Percentiles rank a stretch among this genome's conserved stretches.
Evolutionary conservation across 306 rosid genomes (phyloP).

Genomic region (Lupinus albus): DNA sequence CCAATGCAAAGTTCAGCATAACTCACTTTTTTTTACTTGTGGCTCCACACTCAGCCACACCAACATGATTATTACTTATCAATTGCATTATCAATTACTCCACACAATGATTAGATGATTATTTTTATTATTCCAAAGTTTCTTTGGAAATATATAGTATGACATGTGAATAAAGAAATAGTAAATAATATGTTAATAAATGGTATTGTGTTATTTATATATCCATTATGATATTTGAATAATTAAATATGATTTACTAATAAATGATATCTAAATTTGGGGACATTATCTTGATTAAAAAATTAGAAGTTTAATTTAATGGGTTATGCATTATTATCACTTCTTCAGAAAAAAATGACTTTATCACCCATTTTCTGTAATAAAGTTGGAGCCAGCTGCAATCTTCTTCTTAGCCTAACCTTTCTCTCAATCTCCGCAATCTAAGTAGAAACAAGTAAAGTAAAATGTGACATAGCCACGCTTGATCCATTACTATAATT

Average conservation of each 20-base stretch:
- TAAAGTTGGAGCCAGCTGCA: slow-evolving; percentile 28
- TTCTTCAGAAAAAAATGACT: neutral
- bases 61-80: slow-evolving; percentile 4
- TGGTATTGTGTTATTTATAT: no score
- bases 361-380: neutral
- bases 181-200: neutral
- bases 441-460: slow-evolving; percentile 39
- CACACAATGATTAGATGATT: slow-evolving; percentile 38
- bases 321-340: neutral
- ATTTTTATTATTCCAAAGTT: slow-evolving; percentile 10
- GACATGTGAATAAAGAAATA: no score
- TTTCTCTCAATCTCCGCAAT: slow-evolving; percentile 40
- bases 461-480: slow-evolving; percentile 9
- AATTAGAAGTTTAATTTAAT: neutral
- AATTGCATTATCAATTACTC: slow-evolving; percentile 8
- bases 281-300: neutral
- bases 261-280: no score
- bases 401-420: neutral
- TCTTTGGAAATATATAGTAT: neutral
- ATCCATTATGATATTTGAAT: no score
- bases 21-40: slow-evolving; percentile 36
- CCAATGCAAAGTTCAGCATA: neutral
- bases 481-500: slow-evolving; percentile 20
- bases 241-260: no score
- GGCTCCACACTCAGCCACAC: slow-evolving; percentile 38